Evolutionary conservation across 306 rosid genomes (phyloP).

Genomic region (Acacia melanoxylon): DNA sequence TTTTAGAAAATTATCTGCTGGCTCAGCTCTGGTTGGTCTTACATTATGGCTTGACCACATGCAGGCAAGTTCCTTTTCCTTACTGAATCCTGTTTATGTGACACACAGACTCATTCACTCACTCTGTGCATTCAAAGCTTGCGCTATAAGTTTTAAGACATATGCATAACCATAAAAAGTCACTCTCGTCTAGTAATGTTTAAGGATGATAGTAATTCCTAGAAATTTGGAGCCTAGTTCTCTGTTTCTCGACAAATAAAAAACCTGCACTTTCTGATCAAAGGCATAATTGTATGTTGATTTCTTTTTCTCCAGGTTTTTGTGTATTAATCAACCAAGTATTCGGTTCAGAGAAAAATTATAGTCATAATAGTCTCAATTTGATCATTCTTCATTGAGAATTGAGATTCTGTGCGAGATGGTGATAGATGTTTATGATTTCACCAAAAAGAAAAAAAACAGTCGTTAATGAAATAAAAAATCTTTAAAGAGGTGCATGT

Average conservation of each 20-base stretch:
- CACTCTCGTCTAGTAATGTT: neutral
- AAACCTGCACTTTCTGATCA: neutral
- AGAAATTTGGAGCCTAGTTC: neutral
- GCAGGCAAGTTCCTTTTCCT: slow-evolving; percentile 67
- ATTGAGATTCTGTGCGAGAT: neutral
- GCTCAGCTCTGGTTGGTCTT: slow-evolving; percentile 93
- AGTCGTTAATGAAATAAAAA: neutral
- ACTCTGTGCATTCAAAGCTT: neutral
- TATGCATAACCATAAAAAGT: neutral
- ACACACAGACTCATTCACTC: neutral
- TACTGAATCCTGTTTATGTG: neutral
- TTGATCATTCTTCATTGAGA: neutral
- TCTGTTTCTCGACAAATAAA: neutral
- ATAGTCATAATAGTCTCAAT: neutral
- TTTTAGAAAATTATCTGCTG: slow-evolving; percentile 91
- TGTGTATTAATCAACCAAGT: neutral
- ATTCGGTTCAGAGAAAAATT: neutral
- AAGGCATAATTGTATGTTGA: neutral
- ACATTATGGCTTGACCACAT: slow-evolving; percentile 97
- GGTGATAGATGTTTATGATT: neutral
- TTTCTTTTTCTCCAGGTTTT: neutral
- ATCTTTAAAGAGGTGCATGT: neutral
- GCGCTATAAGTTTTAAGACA: neutral
- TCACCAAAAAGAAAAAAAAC: neutral
- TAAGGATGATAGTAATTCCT: slow-evolving; percentile 2